These are phyloP conservation scores for Abrus precatorius DNA, from an alignment of 306 rosid species.

Conservation along the genomic window DNA sequence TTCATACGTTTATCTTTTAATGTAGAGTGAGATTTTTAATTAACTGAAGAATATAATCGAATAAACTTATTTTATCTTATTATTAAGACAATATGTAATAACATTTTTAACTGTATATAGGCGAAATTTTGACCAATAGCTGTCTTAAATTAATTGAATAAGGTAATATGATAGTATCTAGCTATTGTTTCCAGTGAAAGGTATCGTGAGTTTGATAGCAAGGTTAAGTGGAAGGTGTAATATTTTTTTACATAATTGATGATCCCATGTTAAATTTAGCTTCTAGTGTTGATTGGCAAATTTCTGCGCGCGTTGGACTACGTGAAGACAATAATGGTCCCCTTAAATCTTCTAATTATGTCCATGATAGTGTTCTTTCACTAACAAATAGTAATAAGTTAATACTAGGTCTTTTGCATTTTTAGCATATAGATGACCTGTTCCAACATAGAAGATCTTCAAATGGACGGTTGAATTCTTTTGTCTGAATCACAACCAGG, in stretches of 20 bases:
- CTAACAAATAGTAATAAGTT: constrained; percentile 14
- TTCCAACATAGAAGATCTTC: background rate
- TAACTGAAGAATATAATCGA: no score
- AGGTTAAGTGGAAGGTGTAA: background rate
- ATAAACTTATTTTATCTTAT: no score
- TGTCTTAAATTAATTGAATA: no score
- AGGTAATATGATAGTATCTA: background rate
- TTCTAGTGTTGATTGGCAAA: constrained; percentile 4
- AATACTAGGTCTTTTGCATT: background rate
- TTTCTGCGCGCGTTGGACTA: background rate
- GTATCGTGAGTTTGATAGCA: constrained; percentile 4
- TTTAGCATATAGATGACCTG: background rate
- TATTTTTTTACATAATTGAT: background rate
- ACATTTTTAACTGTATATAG: no score
- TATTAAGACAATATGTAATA: no score
- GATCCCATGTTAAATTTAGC: background rate
- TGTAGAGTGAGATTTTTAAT: no score
- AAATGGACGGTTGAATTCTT: constrained; percentile 17
- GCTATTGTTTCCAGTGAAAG: background rate
- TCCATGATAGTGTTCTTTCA: constrained; percentile 14
- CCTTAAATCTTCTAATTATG: constrained; percentile 2
- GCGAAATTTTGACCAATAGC: no score
- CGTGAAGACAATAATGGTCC: constrained; percentile 21
- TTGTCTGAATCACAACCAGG: constrained; percentile 44
- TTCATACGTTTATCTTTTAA: no score